Evolutionary conservation across 345 rosid genomes (phyloP), one percentile per base, ranked within the genome.

Genomic region (Rhodamnia rubescens): DNA sequence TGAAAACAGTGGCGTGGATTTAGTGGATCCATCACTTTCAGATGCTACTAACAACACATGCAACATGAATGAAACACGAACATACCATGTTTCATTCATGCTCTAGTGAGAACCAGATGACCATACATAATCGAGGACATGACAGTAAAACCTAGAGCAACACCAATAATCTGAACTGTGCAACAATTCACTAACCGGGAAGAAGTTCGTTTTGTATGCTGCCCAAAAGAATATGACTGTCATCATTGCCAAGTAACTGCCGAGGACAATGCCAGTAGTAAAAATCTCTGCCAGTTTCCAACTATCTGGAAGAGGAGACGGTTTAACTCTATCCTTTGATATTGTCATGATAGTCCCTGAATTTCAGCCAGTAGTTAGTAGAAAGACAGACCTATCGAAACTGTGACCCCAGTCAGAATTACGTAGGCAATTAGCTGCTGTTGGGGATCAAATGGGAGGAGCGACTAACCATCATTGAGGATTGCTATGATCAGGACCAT

Each of bases 401-500:
- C 47, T 1, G 49, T 52, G 27, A 32, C 53, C 50, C 11, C 21
- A 13, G 20, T 21, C 40, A 83, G 21, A 58, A 83, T 36, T 40
- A 69, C 7, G 7, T 18, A 36, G 78, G 47, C 47, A 69, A 69
- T 32, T 69, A 69, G 80, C 47, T 36, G 80, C 47, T 69, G 75
- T 40, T 15, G 75, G 16, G 54, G 54, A 81, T 24, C 53, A 81
- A 47, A 81, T 26, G 11, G 26, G 53, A 47, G 40, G 44, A 82
- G 50, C 44, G 82, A 92, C 98, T 2, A 86, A 97, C 99, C 99
- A 88, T 97, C 99, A 85, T 97, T 97, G 61, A 96, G 95, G 89
- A 97, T 96, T 50, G 99, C 99, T 82, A 97, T 96, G 85, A 96
- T 95, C 91, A 97, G 98, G 90, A 97, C 99, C 99, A 97, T 97